Percentiles rank a stretch among this genome's conserved stretches.
Evolutionary conservation across 192 early-diverging fungal species (phyloP).

Genomic region (Gigaspora rosea): DNA sequence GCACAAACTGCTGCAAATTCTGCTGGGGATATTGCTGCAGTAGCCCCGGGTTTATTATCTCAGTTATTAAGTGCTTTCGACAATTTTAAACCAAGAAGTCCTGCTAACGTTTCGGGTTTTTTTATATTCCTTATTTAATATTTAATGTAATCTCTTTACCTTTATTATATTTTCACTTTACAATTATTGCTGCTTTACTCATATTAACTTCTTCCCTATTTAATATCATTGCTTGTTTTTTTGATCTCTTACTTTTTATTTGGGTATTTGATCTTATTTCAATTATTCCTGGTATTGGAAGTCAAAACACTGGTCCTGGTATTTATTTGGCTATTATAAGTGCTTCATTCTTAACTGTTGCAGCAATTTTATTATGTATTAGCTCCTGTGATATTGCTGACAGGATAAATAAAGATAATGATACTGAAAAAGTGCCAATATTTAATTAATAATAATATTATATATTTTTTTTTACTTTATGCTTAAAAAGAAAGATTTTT

Average conservation of each 20-base stretch:
- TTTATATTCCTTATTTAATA: conserved; percentile 3
- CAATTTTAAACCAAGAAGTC: background rate
- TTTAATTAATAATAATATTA: too few species aligned
- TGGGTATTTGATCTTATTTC: conserved; percentile 19
- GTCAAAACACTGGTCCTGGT: conserved; percentile 14
- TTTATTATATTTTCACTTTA: too few species aligned
- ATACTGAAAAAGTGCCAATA: too few species aligned
- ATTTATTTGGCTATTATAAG: conserved; percentile 1
- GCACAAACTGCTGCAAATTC: background rate
- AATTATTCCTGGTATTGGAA: conserved; percentile 23
- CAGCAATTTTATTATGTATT: background rate
- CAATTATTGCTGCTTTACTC: background rate
- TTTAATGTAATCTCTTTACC: too few species aligned
- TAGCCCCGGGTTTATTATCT: background rate
- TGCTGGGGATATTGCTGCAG: background rate
- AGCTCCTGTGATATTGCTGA: background rate
- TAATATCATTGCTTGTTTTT: background rate
- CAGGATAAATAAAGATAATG: too few species aligned
- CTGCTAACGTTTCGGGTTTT: conserved; percentile 8
- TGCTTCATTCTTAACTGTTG: background rate
- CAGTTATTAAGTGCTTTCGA: too few species aligned
- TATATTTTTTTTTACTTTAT: too few species aligned
- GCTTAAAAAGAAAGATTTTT: too few species aligned
- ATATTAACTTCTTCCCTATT: conserved; percentile 11
- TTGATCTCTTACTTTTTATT: conserved; percentile 18